Conservation (phyloP, 768 basidiomycete species). For the Rhizopogon rudus region DNA sequence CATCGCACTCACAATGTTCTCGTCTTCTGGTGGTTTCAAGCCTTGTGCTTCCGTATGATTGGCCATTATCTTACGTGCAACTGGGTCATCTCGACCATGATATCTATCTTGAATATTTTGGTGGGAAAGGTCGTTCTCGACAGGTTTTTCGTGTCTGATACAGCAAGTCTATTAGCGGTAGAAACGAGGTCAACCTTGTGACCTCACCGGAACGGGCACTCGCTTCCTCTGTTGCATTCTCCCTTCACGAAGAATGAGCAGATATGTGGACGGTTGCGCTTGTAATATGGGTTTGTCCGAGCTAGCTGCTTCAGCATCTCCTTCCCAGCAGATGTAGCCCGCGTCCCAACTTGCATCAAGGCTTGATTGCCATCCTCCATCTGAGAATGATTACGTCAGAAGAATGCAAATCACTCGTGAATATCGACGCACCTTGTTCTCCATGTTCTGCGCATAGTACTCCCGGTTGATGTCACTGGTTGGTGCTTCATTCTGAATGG, state of each 20-base stretch:
- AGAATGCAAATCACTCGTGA: not conserved
- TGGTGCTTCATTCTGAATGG: constrained; percentile 80
- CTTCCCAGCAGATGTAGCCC: constrained; percentile 77
- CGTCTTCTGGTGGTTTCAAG: constrained; percentile 85
- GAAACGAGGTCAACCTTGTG: constrained; percentile 12
- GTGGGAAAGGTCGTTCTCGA: constrained; percentile 75
- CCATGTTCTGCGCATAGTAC: constrained; percentile 92
- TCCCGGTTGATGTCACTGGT: constrained; percentile 97
- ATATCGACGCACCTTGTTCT: constrained; percentile 54
- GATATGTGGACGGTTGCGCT: constrained; percentile 89
- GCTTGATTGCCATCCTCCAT: constrained; percentile 64
- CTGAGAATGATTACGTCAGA: constrained; percentile 31
- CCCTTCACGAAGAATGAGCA: constrained; percentile 97
- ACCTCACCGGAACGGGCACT: constrained; percentile 80
- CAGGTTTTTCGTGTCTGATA: constrained; percentile 81
- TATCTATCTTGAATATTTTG: constrained; percentile 96
- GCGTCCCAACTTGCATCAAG: constrained; percentile 47
- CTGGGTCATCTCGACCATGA: constrained; percentile 89
- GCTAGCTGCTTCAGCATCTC: constrained; percentile 97
- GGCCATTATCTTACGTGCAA: constrained; percentile 84
- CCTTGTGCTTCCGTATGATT: constrained; percentile 79
- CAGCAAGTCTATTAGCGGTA: not conserved
- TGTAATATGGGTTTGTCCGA: constrained; percentile 94
- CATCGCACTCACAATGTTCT: constrained; percentile 61
- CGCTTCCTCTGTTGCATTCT: constrained; percentile 84